phyloP scores from a whole-genome alignment of 1,284 basidiomycete species.

The Golubevia pallescens region DNA sequence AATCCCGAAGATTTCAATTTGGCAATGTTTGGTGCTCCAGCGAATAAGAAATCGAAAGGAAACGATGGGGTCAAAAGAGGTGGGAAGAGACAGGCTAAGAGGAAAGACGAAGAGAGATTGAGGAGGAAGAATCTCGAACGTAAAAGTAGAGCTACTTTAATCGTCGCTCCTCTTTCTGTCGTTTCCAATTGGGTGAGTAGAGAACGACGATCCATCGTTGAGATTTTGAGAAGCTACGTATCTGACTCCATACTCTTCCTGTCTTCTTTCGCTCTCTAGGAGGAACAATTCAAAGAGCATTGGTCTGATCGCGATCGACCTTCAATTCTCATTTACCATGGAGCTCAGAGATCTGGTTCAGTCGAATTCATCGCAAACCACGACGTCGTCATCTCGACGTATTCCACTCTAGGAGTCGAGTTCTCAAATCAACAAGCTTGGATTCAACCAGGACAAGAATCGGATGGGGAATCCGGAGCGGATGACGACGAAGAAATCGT shows the following conservation, averaged over 20 bases:
- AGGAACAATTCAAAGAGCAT: constrained; percentile 60
- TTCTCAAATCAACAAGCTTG: constrained; percentile 52
- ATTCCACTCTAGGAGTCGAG: constrained; percentile 55
- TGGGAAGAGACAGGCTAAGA: constrained; percentile 26
- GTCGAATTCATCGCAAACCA: constrained; percentile 37
- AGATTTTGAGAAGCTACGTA: neutral
- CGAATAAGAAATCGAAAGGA: constrained; percentile 6
- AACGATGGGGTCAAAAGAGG: constrained; percentile 16
- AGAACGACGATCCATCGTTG: neutral
- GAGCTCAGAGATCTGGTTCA: constrained; percentile 28
- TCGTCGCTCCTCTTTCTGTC: constrained; percentile 58
- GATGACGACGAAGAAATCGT: constrained; percentile 26
- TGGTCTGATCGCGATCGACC: constrained; percentile 37
- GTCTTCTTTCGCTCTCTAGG: constrained; percentile 2
- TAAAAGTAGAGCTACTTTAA: constrained; percentile 53
- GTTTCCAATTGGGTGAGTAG: constrained; percentile 49
- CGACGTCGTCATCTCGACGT: constrained; percentile 61
- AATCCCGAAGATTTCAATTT: neutral
- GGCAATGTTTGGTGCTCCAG: neutral
- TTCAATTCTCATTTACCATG: constrained; percentile 54
- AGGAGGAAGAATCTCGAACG: constrained; percentile 37
- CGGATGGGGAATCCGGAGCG: neutral
- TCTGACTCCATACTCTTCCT: neutral
- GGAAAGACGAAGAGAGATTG: constrained; percentile 23
- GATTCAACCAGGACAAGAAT: constrained; percentile 9